Percentiles rank a stretch among this genome's conserved stretches.
These are phyloP conservation scores for Ascochyta fabae DNA, from an alignment of 2,329 filamentous ascomycete species.

Conservation along the genomic window DNA sequence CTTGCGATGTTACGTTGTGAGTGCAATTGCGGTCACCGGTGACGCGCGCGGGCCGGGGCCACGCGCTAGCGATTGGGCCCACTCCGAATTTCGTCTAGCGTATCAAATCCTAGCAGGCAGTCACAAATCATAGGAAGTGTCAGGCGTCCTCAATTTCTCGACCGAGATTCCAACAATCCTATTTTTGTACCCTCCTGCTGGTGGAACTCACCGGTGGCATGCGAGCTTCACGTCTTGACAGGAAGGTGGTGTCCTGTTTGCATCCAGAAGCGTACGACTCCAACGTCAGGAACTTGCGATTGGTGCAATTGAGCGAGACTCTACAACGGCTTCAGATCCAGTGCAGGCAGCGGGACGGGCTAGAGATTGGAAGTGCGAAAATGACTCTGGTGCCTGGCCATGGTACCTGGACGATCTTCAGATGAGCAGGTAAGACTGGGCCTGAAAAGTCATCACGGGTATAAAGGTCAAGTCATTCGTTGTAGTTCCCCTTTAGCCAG, in stretches of 20 bases:
- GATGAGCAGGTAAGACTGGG: neutral
- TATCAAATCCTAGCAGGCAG: neutral
- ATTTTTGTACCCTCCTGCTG: neutral
- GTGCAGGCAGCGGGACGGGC: neutral
- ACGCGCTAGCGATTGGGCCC: neutral
- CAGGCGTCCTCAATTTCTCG: constrained; percentile 1
- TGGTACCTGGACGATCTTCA: neutral
- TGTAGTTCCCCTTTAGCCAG: neutral
- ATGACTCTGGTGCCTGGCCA: neutral
- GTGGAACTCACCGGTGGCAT: neutral
- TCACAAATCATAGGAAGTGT: neutral
- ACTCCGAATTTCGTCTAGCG: neutral
- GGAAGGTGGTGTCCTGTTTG: neutral
- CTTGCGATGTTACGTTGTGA: neutral
- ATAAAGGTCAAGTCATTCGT: neutral
- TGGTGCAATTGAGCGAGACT: neutral
- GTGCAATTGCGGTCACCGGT: neutral
- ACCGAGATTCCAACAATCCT: neutral
- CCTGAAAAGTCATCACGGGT: neutral
- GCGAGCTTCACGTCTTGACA: neutral
- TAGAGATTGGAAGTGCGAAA: neutral
- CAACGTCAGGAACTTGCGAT: neutral
- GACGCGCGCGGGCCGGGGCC: neutral
- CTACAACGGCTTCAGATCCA: neutral
- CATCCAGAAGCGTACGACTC: neutral